Base-by-base conservation (phyloP, 2,329 filamentous ascomycete genomes). In the Aspergillus sclerotialis region DNA sequence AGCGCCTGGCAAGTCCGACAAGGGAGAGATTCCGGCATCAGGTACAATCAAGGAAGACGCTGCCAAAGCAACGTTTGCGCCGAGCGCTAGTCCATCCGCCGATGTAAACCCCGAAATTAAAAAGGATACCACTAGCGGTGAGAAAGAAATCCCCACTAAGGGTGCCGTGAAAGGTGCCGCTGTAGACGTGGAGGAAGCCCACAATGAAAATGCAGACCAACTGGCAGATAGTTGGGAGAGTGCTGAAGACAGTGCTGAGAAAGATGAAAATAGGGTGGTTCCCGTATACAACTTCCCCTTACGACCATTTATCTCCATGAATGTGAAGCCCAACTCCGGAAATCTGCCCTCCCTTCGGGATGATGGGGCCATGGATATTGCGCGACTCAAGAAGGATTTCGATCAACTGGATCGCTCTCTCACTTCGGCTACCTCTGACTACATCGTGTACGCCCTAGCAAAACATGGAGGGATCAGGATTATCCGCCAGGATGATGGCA, bases 391-490 rank as follows among this genome's bases (percentile, higher is more conserved):
- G 73, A 96, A 96, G 67, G 88, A 94, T 4, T 96, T 96, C 52
- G 92, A 98, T 55, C 92, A 96, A 65, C 82, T 95, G 42, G 92
- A 98, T 56, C 84, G 93, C 45, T 93, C 89, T 43, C 74, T 98
- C 19, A 90, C 90, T 32, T 84, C 89, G 4, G 89, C 90, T 12
- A 90, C 87, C 16, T 81, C 86, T 54, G 83, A 82, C 40, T 94
- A 92, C 65, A 96, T 98, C 62, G 82, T 86, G 5, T 98, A 96
- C 53, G 88, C 87, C 28, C 85, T 94, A 70, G 85, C 85, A 28
- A 95, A 94, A 69, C 86, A 88, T 46, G 88, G 88, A 32, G 92
- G 92, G 30, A 78, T 98, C 51, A 81, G 90, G 37, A 83, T 98
- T 37, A 95, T 98, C 55, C 80, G 87, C 43, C 92, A 98, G 64